A percentile compares a stretch with the other conserved stretches of the same genome.
phyloP scores from a whole-genome alignment of 2,329 filamentous ascomycete species.

The Sclerotinia sclerotiorum region DNA sequence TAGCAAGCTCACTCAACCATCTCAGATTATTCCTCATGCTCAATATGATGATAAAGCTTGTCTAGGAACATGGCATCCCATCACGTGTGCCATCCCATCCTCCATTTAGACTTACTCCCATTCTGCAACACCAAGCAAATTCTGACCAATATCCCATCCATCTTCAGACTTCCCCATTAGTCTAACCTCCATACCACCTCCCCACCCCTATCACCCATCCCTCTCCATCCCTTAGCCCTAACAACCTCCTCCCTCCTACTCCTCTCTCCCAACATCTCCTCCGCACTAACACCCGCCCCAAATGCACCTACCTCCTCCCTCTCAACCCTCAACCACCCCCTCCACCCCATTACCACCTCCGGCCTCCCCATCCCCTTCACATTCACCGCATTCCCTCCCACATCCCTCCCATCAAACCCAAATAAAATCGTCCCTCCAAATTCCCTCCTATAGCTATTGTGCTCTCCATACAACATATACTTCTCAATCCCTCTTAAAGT shows the following conservation, averaged over 20 bases:
- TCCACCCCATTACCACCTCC: conserved; percentile 33
- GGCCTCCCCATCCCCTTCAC: conserved; percentile 22
- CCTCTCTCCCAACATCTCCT: conserved; percentile 37
- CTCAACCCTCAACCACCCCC: conserved; percentile 39
- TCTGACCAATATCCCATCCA: not conserved
- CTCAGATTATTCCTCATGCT: not conserved
- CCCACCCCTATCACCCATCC: conserved; percentile 28
- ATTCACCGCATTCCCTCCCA: conserved; percentile 27
- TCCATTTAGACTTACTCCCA: not conserved
- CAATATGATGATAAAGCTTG: not conserved
- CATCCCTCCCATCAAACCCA: conserved; percentile 32
- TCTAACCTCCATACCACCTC: conserved; percentile 30
- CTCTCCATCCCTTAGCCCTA: conserved; percentile 35
- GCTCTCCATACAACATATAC: conserved; percentile 38
- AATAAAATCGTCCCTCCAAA: conserved; percentile 38
- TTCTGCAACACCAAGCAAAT: not conserved
- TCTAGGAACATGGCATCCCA: not conserved
- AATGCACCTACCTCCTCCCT: conserved; percentile 33
- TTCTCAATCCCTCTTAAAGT: conserved; percentile 34
- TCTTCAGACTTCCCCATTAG: not conserved
- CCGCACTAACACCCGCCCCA: conserved; percentile 34
- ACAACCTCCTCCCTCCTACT: conserved; percentile 30
- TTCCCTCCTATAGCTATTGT: conserved; percentile 35
- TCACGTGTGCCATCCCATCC: not conserved
- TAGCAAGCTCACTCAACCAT: not conserved